These are phyloP conservation scores for Fusarium pilosicola DNA, from an alignment of 2,329 filamentous ascomycete species.

Conservation along the genomic window DNA sequence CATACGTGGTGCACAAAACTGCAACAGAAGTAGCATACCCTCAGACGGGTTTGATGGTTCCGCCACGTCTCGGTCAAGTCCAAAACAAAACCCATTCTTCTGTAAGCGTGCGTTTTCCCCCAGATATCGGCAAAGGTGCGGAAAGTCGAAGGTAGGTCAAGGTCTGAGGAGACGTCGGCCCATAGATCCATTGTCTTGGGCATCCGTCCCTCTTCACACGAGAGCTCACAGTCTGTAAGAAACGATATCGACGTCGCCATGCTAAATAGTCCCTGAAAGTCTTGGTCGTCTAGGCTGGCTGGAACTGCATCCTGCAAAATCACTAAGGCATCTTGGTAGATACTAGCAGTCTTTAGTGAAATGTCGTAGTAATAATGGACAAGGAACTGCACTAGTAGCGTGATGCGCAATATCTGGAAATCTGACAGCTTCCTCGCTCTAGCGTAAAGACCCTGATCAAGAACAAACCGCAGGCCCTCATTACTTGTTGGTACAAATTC, in stretches of 20 bases:
- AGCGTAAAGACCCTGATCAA: not conserved
- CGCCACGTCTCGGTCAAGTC: not conserved
- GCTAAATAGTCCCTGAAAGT: rapidly evolving
- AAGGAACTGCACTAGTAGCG: not conserved
- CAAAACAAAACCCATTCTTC: not conserved
- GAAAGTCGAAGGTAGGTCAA: not conserved
- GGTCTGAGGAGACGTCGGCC: not conserved
- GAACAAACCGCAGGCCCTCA: not conserved
- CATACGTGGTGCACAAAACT: rapidly evolving
- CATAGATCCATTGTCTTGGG: not conserved
- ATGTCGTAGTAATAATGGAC: not conserved
- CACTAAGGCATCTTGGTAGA: not conserved
- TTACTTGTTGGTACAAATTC: not conserved
- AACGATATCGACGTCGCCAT: not conserved
- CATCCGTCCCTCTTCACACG: not conserved
- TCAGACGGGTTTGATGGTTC: not conserved
- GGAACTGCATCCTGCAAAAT: not conserved
- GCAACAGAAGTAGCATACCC: not conserved
- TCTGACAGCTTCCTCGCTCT: not conserved
- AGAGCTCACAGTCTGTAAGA: not conserved
- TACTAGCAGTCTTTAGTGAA: not conserved
- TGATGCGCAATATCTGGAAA: not conserved
- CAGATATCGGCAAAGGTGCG: not conserved
- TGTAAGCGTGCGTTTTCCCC: not conserved
- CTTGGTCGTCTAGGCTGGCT: not conserved